phyloP scores from a whole-genome alignment of 2,329 filamentous ascomycete species.

The Nemania serpens region DNA sequence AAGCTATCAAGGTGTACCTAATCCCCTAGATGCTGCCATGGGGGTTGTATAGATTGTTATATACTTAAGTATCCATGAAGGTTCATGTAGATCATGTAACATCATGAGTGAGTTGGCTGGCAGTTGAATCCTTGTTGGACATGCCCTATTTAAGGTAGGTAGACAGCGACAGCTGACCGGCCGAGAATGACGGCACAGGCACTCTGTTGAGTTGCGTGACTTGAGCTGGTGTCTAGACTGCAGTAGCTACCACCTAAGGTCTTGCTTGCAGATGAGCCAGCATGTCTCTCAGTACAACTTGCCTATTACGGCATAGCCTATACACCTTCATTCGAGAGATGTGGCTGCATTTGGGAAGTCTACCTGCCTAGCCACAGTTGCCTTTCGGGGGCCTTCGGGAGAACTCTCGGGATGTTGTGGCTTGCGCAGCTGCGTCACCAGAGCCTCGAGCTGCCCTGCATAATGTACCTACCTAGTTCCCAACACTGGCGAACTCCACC shows the following conservation, averaged over 20 bases:
- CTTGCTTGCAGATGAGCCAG: too few species aligned
- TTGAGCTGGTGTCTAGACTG: not conserved
- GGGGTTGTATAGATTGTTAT: too few species aligned
- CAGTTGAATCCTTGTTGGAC: conserved; percentile 2
- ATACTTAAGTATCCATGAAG: too few species aligned
- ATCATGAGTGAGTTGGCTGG: conserved; percentile 12
- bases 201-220: conserved; percentile 12
- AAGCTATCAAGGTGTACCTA: too few species aligned
- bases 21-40: too few species aligned
- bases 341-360: too few species aligned
- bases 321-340: too few species aligned
- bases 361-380: too few species aligned
- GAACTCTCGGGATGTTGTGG: conserved; percentile 11
- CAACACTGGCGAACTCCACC: conserved; percentile 11
- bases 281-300: too few species aligned
- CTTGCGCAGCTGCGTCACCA: conserved; percentile 29
- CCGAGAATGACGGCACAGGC: conserved; percentile 11
- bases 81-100: too few species aligned
- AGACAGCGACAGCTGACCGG: conserved; percentile 18
- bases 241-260: not conserved
- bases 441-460: conserved; percentile 12
- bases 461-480: not conserved
- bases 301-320: too few species aligned
- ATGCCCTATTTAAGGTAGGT: not conserved
- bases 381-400: not conserved